Evolutionary conservation across 495 filamentous ascomycete species (phyloP), one percentile per base, ranked within the genome.

Genomic region (Rhypophila decipiens): DNA sequence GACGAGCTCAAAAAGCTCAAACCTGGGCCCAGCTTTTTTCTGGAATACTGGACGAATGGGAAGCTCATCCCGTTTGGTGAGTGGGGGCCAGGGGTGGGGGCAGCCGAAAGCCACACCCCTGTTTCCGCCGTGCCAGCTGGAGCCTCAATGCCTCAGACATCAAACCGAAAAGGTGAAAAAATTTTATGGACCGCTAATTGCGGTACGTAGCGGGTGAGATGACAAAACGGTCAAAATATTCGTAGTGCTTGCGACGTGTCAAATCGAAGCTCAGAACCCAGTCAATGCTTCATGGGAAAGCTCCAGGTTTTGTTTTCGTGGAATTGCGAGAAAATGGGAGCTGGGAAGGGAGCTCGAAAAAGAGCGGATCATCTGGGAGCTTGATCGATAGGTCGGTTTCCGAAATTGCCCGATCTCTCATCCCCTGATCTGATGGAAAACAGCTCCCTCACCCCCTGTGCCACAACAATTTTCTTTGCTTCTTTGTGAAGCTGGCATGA

Each of bases 141-240:
- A 65, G 57, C 55, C 59, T 60, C 61, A 52, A 33, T 53, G 54
- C 61, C 59, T 59, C 56, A 65, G 57, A 63, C 59, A 63, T 55
- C 59, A n/a, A n/a, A n/a, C n/a, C n/a, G n/a, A n/a, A 61, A 53
- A 18, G 4, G 53, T 33, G 24, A 34, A 11, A 57, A 64, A 61
- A 56, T 50, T 64, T 64, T 61, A n/a, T n/a, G n/a, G n/a, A n/a
- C n/a, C n/a, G n/a, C n/a, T n/a, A n/a, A n/a, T n/a, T n/a, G n/a
- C n/a, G n/a, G n/a, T n/a, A n/a, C n/a, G n/a, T n/a, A n/a, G n/a
- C n/a, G n/a, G n/a, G n/a, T n/a, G n/a, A n/a, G n/a, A n/a, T n/a
- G n/a, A n/a, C n/a, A n/a, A n/a, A n/a, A n/a, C n/a, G n/a, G n/a
- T n/a, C n/a, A n/a, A n/a, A n/a, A n/a, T n/a, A n/a, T n/a, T n/a